phyloP scores from a whole-genome alignment of 208 protist genomes.

The Leishmania martiniquensis region DNA sequence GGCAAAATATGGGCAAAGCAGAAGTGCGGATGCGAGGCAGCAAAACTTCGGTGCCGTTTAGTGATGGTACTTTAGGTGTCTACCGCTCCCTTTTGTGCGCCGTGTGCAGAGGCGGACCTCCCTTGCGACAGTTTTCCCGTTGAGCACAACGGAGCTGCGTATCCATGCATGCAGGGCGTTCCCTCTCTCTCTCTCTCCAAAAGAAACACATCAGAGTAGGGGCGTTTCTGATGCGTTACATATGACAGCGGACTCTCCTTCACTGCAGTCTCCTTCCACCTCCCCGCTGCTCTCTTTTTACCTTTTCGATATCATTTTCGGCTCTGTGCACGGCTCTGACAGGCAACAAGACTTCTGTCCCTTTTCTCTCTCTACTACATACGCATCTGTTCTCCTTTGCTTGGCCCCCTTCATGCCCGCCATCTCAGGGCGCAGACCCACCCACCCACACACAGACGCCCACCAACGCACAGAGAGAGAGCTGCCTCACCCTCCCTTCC shows the following conservation, averaged over 20 bases:
- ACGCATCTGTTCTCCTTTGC: too few species aligned
- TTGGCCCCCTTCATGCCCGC: too few species aligned
- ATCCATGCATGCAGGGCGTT: neutral
- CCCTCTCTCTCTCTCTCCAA: neutral
- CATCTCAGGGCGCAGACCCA: neutral
- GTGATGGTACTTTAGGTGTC: neutral
- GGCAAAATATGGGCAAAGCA: neutral
- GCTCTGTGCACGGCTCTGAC: neutral
- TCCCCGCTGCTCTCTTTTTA: neutral
- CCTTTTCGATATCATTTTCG: neutral
- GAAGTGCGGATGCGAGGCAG: neutral
- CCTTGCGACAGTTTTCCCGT: neutral
- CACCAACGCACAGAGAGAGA: neutral
- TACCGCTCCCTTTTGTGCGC: neutral
- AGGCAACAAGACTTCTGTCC: constrained; percentile 5
- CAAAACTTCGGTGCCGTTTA: neutral
- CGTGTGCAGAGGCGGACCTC: neutral
- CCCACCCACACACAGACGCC: neutral
- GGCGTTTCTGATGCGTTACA: neutral
- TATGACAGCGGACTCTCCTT: neutral
- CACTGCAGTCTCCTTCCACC: neutral
- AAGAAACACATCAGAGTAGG: neutral
- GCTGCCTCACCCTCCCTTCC: neutral
- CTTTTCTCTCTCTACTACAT: neutral
- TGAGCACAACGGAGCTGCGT: neutral